Evolutionary conservation across 1,284 basidiomycete species (phyloP).

Genomic region (Ceratobasidium sp.): DNA sequence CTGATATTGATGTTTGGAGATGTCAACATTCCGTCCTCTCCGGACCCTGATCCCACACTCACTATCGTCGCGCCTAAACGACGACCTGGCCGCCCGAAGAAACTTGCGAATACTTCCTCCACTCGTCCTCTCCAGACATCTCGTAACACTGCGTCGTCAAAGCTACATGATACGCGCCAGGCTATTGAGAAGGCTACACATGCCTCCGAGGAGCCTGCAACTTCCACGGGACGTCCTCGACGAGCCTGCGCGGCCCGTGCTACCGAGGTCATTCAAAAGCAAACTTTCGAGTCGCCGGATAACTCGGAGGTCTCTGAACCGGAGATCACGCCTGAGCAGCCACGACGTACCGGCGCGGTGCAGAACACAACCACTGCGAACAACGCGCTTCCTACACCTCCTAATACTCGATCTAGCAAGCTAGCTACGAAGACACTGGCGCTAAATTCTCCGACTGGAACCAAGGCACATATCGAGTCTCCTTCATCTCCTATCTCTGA

Average conservation of each 20-base stretch:
- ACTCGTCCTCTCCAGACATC: not conserved
- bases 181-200: not conserved
- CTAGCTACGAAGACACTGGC: conserved; percentile 1
- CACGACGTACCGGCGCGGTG: not conserved
- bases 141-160: not conserved
- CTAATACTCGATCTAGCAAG: conserved; percentile 25
- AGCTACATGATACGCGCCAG: not conserved
- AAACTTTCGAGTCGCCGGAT: not conserved
- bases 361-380: not conserved
- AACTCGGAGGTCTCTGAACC: not conserved
- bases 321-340: conserved; percentile 15
- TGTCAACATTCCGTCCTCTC: conserved; percentile 29
- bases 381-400: conserved; percentile 20
- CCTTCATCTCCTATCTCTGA: conserved; percentile 26
- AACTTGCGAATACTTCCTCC: not conserved
- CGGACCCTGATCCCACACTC: not conserved
- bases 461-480: not conserved
- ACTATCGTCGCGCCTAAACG: not conserved
- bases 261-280: conserved; percentile 1
- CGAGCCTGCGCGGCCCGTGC: conserved; percentile 8
- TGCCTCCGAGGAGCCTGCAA: not conserved
- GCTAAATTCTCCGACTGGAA: not conserved
- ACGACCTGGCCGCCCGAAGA: not conserved
- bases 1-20: conserved; percentile 7
- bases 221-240: not conserved